Percentiles rank a stretch among this genome's conserved stretches.
Evolutionary conservation across 495 filamentous ascomycete genomes (phyloP).

Genomic region (Podospora sp.): DNA sequence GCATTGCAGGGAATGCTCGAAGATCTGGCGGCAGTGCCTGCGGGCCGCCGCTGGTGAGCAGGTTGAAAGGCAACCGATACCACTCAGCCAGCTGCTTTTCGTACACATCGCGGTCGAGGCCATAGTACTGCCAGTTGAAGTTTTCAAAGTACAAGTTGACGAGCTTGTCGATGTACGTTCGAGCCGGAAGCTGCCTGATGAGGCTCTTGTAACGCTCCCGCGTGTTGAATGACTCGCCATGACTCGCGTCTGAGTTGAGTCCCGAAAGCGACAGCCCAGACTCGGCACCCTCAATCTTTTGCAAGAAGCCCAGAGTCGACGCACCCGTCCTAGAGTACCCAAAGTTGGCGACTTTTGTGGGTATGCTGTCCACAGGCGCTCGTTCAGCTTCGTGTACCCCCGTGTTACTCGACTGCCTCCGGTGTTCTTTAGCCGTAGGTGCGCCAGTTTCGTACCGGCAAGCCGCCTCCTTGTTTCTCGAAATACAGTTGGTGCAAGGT

Average conservation of each 20-base stretch:
- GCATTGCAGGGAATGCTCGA: constrained; percentile 56
- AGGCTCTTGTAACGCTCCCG: constrained; percentile 55
- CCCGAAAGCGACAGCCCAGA: constrained; percentile 22
- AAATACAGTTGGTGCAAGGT: constrained; percentile 64
- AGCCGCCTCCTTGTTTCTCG: constrained; percentile 50
- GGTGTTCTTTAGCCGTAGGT: constrained; percentile 44
- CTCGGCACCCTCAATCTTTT: constrained; percentile 48
- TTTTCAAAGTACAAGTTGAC: constrained; percentile 57
- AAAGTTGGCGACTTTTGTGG: constrained; percentile 44
- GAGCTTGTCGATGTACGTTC: constrained; percentile 55
- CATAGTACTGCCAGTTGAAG: constrained; percentile 63
- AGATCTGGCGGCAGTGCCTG: constrained; percentile 46
- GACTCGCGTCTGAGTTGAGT: constrained; percentile 15
- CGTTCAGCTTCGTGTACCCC: background rate
- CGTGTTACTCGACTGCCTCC: constrained; percentile 22
- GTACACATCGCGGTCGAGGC: constrained; percentile 57
- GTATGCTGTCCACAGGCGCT: constrained; percentile 12
- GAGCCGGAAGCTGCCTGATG: constrained; percentile 56
- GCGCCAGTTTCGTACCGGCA: constrained; percentile 56
- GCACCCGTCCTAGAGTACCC: constrained; percentile 52
- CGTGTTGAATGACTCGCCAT: constrained; percentile 20
- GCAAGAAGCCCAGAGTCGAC: constrained; percentile 53
- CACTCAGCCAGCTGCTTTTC: constrained; percentile 53
- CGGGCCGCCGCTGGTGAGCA: constrained; percentile 46
- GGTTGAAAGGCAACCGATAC: constrained; percentile 50